Evolutionary conservation across 106 monocot genomes (phyloP), one percentile per base, ranked within the genome.

Genomic region (Apostasia shenzhenica): DNA sequence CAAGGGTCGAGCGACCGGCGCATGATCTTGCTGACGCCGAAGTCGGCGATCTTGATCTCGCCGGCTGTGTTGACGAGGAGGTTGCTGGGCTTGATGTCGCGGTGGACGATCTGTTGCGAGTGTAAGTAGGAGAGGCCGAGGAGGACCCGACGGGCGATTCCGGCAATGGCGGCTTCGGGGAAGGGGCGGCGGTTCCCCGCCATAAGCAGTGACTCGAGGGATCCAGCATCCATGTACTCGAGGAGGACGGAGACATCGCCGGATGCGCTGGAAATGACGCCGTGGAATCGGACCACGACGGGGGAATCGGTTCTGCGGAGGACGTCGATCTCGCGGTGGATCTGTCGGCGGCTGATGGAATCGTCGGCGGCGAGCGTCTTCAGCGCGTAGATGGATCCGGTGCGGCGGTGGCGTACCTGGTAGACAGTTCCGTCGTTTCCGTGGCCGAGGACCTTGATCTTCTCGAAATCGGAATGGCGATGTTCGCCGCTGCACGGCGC

Each of bases 341-440:
- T 45, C 47, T 66, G 66, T 47, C 54, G 45, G 45, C 59, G 51
- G 14, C 53, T 8, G 26, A 54, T 13, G 63, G 72, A 66, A 47
- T 65, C 12, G 52, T 70, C 66, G 54, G 83, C 41, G 72, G 70
- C 72, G 55, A 88, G 86, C 54, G 81, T 14, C 76, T 95, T 95
- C 41, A 95, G 83, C 4, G 95, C 95, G 73, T 73, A 86, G 26
- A 86, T 2, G 45, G 69, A 44, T 39, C 59, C 57, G 62, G 80
- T 71, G 44, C 76, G 73, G 59, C 85, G 86, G 84, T 84, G 88
- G 7, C 78, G 81, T 45, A 91, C 91, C 64, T 95, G 84, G 84
- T 88, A 86, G 40, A 95, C 95, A n/a, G 76, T 88, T 41, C 95
- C 95, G 1, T 86, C 95, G 73, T 91, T 91, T 54, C 95, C 95